Base-by-base conservation (phyloP, 2,329 filamentous ascomycete species). In the Boeremia lycopersici region DNA sequence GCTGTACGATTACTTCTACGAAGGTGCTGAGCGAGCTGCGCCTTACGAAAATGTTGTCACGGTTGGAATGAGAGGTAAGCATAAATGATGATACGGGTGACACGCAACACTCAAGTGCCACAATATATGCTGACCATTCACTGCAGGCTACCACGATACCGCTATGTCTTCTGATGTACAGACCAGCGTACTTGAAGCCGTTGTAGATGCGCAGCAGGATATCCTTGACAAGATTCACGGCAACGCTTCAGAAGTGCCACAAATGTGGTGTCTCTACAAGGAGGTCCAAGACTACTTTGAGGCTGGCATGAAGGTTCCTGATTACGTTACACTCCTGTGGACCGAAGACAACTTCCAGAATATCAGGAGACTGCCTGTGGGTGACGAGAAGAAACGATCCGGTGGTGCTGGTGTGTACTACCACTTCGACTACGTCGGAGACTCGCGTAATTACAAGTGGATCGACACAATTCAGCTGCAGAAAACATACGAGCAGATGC, bases 231-330 rank as follows among this genome's bases (percentile, higher is more conserved):
- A 82, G 2, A 82, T 88, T 0, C 81, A 88, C 38, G 79, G 78
- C 11, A 73, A 77, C 50, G 74, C 79, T 60, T 82, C 79, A 4
- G 75, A 79, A 1, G 82, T 87, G 0, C 87, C 88, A 6, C 87
- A 90, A 71, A 81, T 87, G 74, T 90, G 88, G 87, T 89, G 86
- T 63, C 74, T 90, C 57, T 91, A 90, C 74, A 90, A 89, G 68
- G 88, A 91, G 68, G 87, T 91, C 2, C 86, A 88, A 73, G 82
- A 83, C 6, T 90, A 90, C 69, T 84, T 87, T 53, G 84, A 87
- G 53, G 78, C 83, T 13, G 87, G 87, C 1, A 79, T 90, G 67
- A 74, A 76, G 2, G 81, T 89, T 70, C 73, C 87, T 0, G 86
- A 89, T 33, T 82, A 88, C 64, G 82, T 90, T 26, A 89, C 85